Conservation (phyloP, 2,329 filamentous ascomycete genomes). For the Pseudocercospora fijiensis region DNA sequence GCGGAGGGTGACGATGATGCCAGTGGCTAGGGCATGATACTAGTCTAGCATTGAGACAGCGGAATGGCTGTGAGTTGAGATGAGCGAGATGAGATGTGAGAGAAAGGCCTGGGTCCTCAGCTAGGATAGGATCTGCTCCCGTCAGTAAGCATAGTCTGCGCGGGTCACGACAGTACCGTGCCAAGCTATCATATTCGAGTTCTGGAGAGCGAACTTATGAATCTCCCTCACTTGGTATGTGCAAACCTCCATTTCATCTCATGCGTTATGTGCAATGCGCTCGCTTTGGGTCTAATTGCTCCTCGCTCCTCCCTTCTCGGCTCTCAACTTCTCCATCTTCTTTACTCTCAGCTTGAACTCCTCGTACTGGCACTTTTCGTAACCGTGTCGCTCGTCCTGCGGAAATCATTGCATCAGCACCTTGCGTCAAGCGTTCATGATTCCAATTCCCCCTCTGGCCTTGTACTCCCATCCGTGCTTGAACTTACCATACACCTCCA, state of each 20-base stretch:
- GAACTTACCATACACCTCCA: slow-evolving; percentile 92
- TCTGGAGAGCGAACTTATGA: background rate
- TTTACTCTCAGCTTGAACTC: slow-evolving; percentile 98
- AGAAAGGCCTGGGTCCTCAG: background rate
- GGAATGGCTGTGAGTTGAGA: background rate
- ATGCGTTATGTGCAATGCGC: no score
- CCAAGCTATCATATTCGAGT: background rate
- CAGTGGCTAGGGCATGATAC: background rate
- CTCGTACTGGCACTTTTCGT: slow-evolving; percentile 99
- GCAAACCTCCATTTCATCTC: background rate
- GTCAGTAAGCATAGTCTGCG: background rate
- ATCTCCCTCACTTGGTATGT: background rate
- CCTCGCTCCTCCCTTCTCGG: slow-evolving; percentile 76
- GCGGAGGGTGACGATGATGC: background rate
- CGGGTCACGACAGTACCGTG: background rate
- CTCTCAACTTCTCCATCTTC: slow-evolving; percentile 97
- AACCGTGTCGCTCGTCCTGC: slow-evolving; percentile 92
- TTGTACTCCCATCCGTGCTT: background rate
- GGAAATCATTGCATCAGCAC: background rate
- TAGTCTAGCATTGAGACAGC: background rate
- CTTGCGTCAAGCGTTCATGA: no score
- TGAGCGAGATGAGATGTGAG: background rate
- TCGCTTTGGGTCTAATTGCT: no score
- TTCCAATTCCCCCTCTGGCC: background rate
- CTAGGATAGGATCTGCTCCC: background rate